A percentile compares a stretch with the other conserved stretches of the same genome.
phyloP scores from a whole-genome alignment of 768 basidiomycete genomes.

The Royoungia palumana region DNA sequence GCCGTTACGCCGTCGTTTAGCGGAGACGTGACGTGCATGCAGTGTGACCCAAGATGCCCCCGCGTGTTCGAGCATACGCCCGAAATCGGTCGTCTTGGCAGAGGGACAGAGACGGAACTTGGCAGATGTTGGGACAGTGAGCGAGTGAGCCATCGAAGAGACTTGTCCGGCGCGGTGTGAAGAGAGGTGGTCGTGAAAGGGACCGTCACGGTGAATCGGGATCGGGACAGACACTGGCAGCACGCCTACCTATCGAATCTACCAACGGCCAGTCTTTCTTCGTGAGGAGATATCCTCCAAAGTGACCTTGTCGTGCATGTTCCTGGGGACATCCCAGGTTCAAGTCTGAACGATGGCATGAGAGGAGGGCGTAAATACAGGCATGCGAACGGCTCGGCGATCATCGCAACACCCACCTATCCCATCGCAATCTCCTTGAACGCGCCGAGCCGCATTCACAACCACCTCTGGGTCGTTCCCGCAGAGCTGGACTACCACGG shows the following conservation, averaged over 20 bases:
- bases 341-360: conserved; percentile 46
- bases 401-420: conserved; percentile 49
- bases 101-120: conserved; percentile 62
- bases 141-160: conserved; percentile 57
- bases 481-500: conserved; percentile 70
- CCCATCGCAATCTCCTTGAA: conserved; percentile 62
- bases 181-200: neutral
- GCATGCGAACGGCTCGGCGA: too few relatives aligned
- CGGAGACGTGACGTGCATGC: conserved; percentile 71
- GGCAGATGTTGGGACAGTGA: conserved; percentile 60
- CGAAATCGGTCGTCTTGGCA: conserved; percentile 52
- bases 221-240: neutral
- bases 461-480: conserved; percentile 66
- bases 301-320: conserved; percentile 60
- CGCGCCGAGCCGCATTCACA: conserved; percentile 55
- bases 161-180: conserved; percentile 39
- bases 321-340: conserved; percentile 83
- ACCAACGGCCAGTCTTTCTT: conserved; percentile 73
- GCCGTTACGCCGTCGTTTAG: conserved; percentile 66
- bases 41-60: conserved; percentile 71
- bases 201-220: neutral
- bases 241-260: conserved; percentile 56
- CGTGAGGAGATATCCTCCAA: conserved; percentile 71
- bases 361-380: neutral
- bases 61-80: conserved; percentile 54